Evolutionary conservation across 495 filamentous ascomycete genomes (phyloP).

Genomic region (Bacidia gigantensis): DNA sequence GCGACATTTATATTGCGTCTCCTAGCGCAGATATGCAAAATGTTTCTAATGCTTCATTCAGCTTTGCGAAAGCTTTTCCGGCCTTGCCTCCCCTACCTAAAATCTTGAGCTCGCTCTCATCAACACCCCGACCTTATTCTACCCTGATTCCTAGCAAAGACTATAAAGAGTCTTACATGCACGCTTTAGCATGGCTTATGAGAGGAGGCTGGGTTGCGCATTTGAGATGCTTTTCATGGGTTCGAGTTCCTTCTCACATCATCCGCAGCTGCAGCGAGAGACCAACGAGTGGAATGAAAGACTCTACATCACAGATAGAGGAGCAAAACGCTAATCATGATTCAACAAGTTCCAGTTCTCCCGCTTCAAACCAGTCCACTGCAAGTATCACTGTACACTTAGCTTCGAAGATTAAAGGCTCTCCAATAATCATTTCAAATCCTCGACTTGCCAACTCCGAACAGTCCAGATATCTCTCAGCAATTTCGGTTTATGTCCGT

Average conservation of each 20-base stretch:
- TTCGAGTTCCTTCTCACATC: conserved; percentile 41
- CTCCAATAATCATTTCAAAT: conserved; percentile 32
- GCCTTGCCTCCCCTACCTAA: conserved; percentile 68
- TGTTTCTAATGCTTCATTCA: conserved; percentile 52
- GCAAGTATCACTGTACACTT: conserved; percentile 10
- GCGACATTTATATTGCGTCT: conserved; percentile 86
- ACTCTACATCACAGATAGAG: too few relatives aligned
- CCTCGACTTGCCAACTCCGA: conserved; percentile 42
- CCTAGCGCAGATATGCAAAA: conserved; percentile 76
- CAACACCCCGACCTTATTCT: conserved; percentile 64
- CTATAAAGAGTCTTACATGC: conserved; percentile 73
- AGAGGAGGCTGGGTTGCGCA: conserved; percentile 87
- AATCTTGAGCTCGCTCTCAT: conserved; percentile 66
- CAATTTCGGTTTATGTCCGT: conserved; percentile 48
- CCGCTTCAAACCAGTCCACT: neutral
- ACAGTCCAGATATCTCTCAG: conserved; percentile 60
- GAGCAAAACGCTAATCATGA: too few relatives aligned
- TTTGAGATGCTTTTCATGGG: conserved; percentile 75
- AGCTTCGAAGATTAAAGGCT: conserved; percentile 7
- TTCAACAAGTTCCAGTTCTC: neutral
- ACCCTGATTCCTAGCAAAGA: conserved; percentile 75
- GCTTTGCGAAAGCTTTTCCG: conserved; percentile 64
- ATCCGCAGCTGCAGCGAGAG: neutral
- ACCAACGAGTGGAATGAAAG: neutral
- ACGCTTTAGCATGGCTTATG: conserved; percentile 84